Evolutionary conservation across 106 monocot species (phyloP).

Genomic region (Acorus gramineus): DNA sequence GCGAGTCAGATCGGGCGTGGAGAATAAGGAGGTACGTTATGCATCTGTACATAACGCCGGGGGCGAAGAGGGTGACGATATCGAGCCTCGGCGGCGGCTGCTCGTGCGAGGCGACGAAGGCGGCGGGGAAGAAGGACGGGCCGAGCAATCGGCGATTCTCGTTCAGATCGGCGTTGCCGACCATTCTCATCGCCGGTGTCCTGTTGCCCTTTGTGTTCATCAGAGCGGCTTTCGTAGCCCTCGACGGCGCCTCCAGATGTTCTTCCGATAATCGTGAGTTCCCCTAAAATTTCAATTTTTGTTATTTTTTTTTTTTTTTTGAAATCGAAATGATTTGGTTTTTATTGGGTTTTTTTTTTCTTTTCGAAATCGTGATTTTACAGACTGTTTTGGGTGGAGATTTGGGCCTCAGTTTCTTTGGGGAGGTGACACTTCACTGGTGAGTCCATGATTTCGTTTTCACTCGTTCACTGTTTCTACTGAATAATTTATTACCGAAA

Average conservation of each 20-base stretch:
- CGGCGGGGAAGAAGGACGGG: neutral
- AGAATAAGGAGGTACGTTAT: no score
- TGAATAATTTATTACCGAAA: no score
- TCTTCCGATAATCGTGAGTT: slow-evolving; percentile 27
- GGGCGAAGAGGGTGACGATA: no score
- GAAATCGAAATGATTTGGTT: neutral
- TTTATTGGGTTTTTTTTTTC: neutral
- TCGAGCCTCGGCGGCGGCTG: neutral
- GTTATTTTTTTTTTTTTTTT: neutral
- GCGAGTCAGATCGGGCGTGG: no score
- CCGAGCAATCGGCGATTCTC: slow-evolving; percentile 12
- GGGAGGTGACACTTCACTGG: slow-evolving; percentile 34
- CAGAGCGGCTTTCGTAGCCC: slow-evolving; percentile 32
- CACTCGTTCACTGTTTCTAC: no score
- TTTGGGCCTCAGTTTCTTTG: slow-evolving; percentile 22
- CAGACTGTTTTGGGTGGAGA: slow-evolving; percentile 48
- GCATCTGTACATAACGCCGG: no score
- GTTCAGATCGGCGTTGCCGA: slow-evolving; percentile 23
- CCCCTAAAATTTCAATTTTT: neutral
- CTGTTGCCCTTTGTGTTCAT: slow-evolving; percentile 41
- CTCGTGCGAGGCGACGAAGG: slow-evolving; percentile 16
- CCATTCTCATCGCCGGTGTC: slow-evolving; percentile 32
- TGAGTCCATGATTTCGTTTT: slow-evolving; percentile 8
- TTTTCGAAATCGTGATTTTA: neutral
- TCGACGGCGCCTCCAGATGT: slow-evolving; percentile 50